Conservation (phyloP, 371 early-diverging fungal species). For the Apophysomyces sp. region DNA sequence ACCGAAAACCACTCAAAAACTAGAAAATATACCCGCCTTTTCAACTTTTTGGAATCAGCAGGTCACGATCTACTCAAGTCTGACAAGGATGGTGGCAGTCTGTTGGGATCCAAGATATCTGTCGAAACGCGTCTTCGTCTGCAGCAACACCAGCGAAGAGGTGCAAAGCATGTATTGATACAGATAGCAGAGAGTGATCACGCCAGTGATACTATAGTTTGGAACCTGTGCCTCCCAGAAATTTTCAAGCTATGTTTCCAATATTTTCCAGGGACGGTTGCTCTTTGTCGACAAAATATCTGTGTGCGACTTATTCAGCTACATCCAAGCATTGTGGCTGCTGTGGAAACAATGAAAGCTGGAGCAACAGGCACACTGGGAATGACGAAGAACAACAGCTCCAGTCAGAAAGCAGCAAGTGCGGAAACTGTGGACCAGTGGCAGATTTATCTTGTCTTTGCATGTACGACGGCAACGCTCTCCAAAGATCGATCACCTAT, state of each 20-base stretch:
- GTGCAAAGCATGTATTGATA: conserved; percentile 14
- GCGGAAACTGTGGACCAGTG: conserved; percentile 77
- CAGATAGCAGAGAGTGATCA: conserved; percentile 56
- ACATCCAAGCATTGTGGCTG: conserved; percentile 57
- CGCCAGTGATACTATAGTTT: conserved; percentile 41
- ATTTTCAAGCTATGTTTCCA: conserved; percentile 65
- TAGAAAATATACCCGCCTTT: conserved; percentile 28
- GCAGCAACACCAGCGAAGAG: conserved; percentile 52
- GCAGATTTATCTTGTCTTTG: conserved; percentile 72
- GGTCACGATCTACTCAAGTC: conserved; percentile 55
- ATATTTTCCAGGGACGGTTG: conserved; percentile 59
- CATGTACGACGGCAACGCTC: conserved; percentile 60
- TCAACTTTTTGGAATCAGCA: conserved; percentile 40
- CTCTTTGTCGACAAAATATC: conserved; percentile 60
- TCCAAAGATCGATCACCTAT: conserved; percentile 26
- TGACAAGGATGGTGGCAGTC: conserved; percentile 47
- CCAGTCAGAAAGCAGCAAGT: conserved; percentile 45
- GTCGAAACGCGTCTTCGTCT: conserved; percentile 46
- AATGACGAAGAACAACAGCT: conserved; percentile 37
- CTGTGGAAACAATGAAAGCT: conserved; percentile 51
- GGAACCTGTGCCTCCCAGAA: conserved; percentile 68
- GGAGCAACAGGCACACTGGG: conserved; percentile 40
- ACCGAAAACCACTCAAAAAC: background rate
- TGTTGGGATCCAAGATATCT: conserved; percentile 44
- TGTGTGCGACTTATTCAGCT: conserved; percentile 62